Evolutionary conservation across 805 yeast species (phyloP).

Genomic region (Saccharomycopsis oosterbeekiorum): DNA sequence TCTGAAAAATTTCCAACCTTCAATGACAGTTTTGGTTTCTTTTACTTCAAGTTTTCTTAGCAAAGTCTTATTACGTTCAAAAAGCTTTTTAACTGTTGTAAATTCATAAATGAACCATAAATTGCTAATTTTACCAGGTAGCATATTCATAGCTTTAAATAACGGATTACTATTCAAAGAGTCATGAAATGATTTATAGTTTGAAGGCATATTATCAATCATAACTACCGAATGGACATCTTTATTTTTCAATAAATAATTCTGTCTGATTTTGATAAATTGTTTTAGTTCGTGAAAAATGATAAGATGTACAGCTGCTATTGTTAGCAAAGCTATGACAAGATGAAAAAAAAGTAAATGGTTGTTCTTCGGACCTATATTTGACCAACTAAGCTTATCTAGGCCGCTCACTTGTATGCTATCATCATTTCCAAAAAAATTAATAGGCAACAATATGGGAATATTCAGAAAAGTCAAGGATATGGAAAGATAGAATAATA

Average conservation of each 20-base stretch:
- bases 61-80: constrained; percentile 24
- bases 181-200: constrained; percentile 21
- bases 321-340: constrained; percentile 42
- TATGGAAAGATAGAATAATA: constrained; percentile 41
- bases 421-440: constrained; percentile 28
- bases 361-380: constrained; percentile 45
- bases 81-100: constrained; percentile 27
- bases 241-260: constrained; percentile 27
- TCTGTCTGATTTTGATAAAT: constrained; percentile 40
- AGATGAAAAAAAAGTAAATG: constrained; percentile 52
- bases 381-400: constrained; percentile 63
- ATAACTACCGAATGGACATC: constrained; percentile 27
- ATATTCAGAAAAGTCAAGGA: constrained; percentile 45
- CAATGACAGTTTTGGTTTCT: constrained; percentile 27
- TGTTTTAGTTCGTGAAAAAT: constrained; percentile 46
- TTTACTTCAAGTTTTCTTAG: constrained; percentile 31
- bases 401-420: constrained; percentile 34
- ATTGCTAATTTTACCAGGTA: constrained; percentile 46
- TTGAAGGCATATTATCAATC: constrained; percentile 37
- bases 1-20: constrained; percentile 9
- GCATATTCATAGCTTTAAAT: constrained; percentile 22
- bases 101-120: constrained; percentile 52
- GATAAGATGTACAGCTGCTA: constrained; percentile 46
- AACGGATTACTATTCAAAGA: constrained; percentile 19
- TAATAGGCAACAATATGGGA: constrained; percentile 56